Evolutionary conservation across 169 alveolate genomes (phyloP), one percentile per base, ranked within the genome.

Genomic region (Ichthyophthirius multifiliis): DNA sequence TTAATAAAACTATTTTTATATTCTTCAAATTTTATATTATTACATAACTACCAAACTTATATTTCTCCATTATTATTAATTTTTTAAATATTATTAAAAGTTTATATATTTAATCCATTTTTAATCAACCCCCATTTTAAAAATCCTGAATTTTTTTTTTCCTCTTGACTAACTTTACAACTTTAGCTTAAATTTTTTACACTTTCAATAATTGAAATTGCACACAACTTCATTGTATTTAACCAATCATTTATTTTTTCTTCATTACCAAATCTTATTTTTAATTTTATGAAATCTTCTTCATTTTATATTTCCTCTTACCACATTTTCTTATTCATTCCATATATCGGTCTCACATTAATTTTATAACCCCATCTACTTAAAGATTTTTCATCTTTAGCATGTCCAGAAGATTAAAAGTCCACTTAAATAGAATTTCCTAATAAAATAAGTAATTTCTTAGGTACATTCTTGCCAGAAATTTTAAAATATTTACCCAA

Each of bases 291-390:
- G 10, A 48, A 39, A 12, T 43, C 46, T 5, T 64, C 89, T 46
- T 44, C 43, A 12, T 31, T 35, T 15, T 63, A n/a, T 5, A n/a
- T 27, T 47, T 35, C 65, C 5, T 65, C 63, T 0, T 47, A 20
- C 76, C 48, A 62, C 63, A 43, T 30, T 35, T 41, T 30, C 3
- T 48, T 46, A 10, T 55, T 48, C 30, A 37, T 73, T 27, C 93
- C 92, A 55, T 85, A 85, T 1, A 89, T 74, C 16, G 96, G 95
- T 43, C 91, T 83, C 3, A 89, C 79, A 7, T 76, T 74, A 4
- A 88, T 37, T 41, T 82, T 81, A 43, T 80, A 92, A 6, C 96
- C 96, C 93, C 94, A 89, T 79, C 94, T 47, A 43, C 64, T 74
- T n/a, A 73, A 43, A 23, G 65, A 31, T 43, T 76, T 63, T 65